Conservation (phyloP, 2,329 filamentous ascomycete genomes). For the Aspergillus proliferans region DNA sequence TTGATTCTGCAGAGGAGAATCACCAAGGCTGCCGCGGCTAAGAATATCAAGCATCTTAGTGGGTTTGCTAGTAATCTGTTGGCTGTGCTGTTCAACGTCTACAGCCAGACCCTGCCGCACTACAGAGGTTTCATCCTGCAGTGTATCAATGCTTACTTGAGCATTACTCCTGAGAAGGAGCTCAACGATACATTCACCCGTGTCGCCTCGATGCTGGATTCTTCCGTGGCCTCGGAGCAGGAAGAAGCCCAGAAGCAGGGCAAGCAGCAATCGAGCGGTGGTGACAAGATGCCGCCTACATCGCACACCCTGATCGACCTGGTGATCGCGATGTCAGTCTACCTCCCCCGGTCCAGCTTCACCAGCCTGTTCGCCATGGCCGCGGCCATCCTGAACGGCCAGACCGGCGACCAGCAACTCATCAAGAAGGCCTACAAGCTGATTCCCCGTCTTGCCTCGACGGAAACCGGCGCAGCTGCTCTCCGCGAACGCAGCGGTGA, state of each 20-base stretch:
- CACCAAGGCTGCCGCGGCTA: conserved; percentile 65
- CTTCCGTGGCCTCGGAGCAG: conserved; percentile 58
- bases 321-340: conserved; percentile 90
- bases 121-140: conserved; percentile 85
- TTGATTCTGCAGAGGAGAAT: conserved; percentile 72
- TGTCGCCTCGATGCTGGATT: conserved; percentile 76
- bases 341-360: conserved; percentile 83
- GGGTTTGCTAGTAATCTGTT: conserved; percentile 80
- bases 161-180: conserved; percentile 69
- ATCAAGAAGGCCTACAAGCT: conserved; percentile 99
- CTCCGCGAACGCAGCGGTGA: conserved; percentile 69
- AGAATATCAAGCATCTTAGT: conserved; percentile 76
- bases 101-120: conserved; percentile 90
- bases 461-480: conserved; percentile 68
- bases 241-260: conserved; percentile 57
- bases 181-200: conserved; percentile 82
- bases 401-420: conserved; percentile 67
- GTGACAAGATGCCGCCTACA: conserved; percentile 79
- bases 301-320: conserved; percentile 95
- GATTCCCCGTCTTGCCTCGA: conserved; percentile 81
- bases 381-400: conserved; percentile 69
- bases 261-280: conserved; percentile 57
- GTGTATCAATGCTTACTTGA: conserved; percentile 90
- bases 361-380: conserved; percentile 80
- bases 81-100: conserved; percentile 97